Evolutionary conservation across 2,329 filamentous ascomycete species (phyloP).

Genomic region (Cladophialophora bantiana): DNA sequence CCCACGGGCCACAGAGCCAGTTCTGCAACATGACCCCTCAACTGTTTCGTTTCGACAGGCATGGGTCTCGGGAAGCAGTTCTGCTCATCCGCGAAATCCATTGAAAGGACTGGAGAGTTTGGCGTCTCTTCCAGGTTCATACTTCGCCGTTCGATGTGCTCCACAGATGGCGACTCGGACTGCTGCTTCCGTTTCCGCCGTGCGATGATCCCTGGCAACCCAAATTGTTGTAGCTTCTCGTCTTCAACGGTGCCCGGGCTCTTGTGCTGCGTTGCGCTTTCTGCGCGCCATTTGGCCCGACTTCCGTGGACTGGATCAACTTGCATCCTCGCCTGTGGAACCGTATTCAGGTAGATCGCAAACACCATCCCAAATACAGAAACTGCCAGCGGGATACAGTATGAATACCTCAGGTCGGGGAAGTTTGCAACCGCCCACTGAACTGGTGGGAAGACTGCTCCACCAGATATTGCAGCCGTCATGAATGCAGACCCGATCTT

Average conservation of each 20-base stretch:
- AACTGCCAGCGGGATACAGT: slow-evolving; percentile 60
- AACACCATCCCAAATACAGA: slow-evolving; percentile 61
- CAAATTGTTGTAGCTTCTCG: slow-evolving; percentile 22
- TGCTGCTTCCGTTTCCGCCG: slow-evolving; percentile 28
- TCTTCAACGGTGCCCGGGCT: slow-evolving; percentile 13
- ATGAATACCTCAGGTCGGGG: slow-evolving; percentile 56
- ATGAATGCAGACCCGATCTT: slow-evolving; percentile 63
- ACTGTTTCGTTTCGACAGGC: slow-evolving; percentile 13
- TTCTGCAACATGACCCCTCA: slow-evolving; percentile 30
- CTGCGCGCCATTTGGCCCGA: slow-evolving; percentile 15
- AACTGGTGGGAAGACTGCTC: slow-evolving; percentile 63
- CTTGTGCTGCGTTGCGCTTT: slow-evolving; percentile 1
- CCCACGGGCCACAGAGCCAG: slow-evolving; percentile 27
- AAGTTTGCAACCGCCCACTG: slow-evolving; percentile 53
- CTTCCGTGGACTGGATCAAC: slow-evolving; percentile 57
- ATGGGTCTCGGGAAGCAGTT: neutral
- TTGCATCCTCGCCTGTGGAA: slow-evolving; percentile 57
- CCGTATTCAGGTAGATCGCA: slow-evolving; percentile 61
- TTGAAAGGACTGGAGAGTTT: slow-evolving; percentile 19
- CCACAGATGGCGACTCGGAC: slow-evolving; percentile 20
- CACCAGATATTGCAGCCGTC: slow-evolving; percentile 62
- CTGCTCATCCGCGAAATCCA: slow-evolving; percentile 23
- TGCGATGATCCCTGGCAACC: slow-evolving; percentile 30
- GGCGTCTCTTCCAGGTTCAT: slow-evolving; percentile 3
- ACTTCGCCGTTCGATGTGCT: slow-evolving; percentile 33